These are phyloP conservation scores for Pelargonium cotyledonis DNA, from an alignment of 441 rosid genomes.

Conservation along the genomic window DNA sequence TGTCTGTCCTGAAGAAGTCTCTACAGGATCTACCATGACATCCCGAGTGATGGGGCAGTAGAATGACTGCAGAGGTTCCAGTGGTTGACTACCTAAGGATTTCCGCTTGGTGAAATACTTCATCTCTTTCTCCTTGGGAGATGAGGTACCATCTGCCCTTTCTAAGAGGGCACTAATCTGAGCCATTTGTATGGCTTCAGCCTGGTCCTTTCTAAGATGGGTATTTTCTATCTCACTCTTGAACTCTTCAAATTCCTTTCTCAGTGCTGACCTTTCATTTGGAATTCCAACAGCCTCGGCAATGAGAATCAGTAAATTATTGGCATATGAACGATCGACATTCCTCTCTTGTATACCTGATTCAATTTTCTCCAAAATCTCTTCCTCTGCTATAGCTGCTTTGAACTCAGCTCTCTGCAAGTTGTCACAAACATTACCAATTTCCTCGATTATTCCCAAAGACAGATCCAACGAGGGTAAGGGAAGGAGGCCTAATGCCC, in stretches of 20 bases:
- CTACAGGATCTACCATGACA: constrained; percentile 65
- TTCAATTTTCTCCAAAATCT: constrained; percentile 53
- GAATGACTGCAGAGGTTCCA: constrained; percentile 59
- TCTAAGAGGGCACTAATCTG: constrained; percentile 60
- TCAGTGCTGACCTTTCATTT: constrained; percentile 39
- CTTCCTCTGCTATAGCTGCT: constrained; percentile 53
- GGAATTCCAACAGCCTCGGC: constrained; percentile 60
- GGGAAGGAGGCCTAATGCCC: constrained; percentile 48
- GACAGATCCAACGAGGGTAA: constrained; percentile 49
- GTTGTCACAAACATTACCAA: constrained; percentile 29
- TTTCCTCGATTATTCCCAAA: constrained; percentile 33
- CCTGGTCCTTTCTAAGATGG: constrained; percentile 48
- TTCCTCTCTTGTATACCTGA: constrained; percentile 57
- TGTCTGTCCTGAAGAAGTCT: constrained; percentile 68
- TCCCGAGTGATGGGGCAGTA: constrained; percentile 61
- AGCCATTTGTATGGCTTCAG: constrained; percentile 67
- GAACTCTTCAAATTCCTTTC: constrained; percentile 52
- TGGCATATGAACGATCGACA: constrained; percentile 50
- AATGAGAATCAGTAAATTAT: constrained; percentile 40
- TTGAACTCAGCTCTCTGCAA: constrained; percentile 56
- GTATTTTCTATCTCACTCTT: constrained; percentile 53
- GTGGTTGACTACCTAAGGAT: constrained; percentile 53
- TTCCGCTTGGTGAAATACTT: constrained; percentile 47
- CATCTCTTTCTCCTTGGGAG: constrained; percentile 43
- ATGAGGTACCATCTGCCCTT: constrained; percentile 61